Percentiles rank a stretch among this genome's conserved stretches.
Evolutionary conservation across 2,329 filamentous ascomycete species (phyloP).

Genomic region (Leptoxyphium fumago): DNA sequence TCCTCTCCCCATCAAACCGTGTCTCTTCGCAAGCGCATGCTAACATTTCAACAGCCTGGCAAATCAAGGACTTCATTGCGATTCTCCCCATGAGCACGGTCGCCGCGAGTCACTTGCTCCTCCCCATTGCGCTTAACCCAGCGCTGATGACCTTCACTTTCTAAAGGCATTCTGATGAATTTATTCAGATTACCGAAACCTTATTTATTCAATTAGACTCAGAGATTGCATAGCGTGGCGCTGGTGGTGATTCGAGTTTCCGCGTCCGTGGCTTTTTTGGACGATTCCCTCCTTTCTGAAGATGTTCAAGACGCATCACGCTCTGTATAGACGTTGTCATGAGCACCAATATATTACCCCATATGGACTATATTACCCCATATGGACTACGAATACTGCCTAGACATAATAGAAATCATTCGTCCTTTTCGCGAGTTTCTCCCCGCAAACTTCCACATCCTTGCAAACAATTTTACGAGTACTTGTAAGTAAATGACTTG

Average conservation of each 20-base stretch:
- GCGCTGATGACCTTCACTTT: constrained; percentile 54
- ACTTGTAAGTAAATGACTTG: too few relatives aligned
- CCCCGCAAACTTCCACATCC: too few relatives aligned
- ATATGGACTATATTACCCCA: too few relatives aligned
- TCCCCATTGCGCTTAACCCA: constrained; percentile 63
- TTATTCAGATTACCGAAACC: background rate
- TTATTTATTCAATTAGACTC: background rate
- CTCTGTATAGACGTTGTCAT: too few relatives aligned
- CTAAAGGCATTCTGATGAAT: background rate
- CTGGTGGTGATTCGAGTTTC: background rate
- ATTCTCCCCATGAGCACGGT: constrained; percentile 64
- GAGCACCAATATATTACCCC: too few relatives aligned
- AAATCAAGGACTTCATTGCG: constrained; percentile 40
- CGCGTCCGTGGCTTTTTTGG: too few relatives aligned
- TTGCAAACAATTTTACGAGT: too few relatives aligned
- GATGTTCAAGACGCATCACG: too few relatives aligned
- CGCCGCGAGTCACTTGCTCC: constrained; percentile 51
- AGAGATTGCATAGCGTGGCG: background rate
- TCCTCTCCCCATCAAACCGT: background rate
- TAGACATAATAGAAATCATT: too few relatives aligned
- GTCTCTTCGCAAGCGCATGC: background rate
- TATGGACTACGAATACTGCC: too few relatives aligned
- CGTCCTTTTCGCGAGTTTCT: too few relatives aligned
- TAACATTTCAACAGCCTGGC: constrained; percentile 21
- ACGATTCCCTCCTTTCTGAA: too few relatives aligned